These are phyloP conservation scores for Zygosaccharomyces pseudobailii DNA, from an alignment of 1,139 yeast genomes.

Conservation along the genomic window DNA sequence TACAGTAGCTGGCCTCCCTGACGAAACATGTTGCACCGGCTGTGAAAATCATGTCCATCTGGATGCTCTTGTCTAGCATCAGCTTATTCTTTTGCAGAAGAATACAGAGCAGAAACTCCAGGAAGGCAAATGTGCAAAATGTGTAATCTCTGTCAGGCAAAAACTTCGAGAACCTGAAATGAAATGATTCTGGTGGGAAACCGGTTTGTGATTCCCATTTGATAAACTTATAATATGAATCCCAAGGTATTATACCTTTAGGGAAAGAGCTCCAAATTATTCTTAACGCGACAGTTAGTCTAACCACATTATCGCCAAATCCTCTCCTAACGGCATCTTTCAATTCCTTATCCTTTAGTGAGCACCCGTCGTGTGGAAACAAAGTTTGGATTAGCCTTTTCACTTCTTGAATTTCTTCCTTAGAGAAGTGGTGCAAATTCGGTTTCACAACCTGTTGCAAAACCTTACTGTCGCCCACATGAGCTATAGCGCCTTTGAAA, in stretches of 20 bases:
- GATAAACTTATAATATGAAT: conserved; percentile 28
- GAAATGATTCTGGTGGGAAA: conserved; percentile 31
- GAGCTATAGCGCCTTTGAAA: conserved; percentile 22
- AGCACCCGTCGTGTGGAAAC: conserved; percentile 37
- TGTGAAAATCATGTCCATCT: conserved; percentile 33
- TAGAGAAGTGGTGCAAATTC: conserved; percentile 33
- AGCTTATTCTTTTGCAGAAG: conserved; percentile 32
- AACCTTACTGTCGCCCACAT: conserved; percentile 10
- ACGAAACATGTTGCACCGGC: conserved; percentile 33
- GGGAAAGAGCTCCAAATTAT: conserved; percentile 34
- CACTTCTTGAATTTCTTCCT: conserved; percentile 26
- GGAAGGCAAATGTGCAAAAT: conserved; percentile 34
- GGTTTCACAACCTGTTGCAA: conserved; percentile 34
- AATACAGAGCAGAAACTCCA: conserved; percentile 31
- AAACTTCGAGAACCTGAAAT: conserved; percentile 31
- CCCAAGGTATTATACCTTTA: conserved; percentile 35
- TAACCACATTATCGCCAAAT: conserved; percentile 22
- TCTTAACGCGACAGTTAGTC: conserved; percentile 27
- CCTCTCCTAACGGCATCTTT: conserved; percentile 20
- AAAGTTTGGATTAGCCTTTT: conserved; percentile 25
- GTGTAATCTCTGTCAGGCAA: conserved; percentile 35
- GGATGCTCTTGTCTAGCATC: conserved; percentile 28
- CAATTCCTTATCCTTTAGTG: conserved; percentile 31
- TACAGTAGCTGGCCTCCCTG: conserved; percentile 5
- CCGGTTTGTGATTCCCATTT: conserved; percentile 23